Evolutionary conservation across 2,329 filamentous ascomycete genomes (phyloP).

Genomic region (Lasiodiplodia citricola): DNA sequence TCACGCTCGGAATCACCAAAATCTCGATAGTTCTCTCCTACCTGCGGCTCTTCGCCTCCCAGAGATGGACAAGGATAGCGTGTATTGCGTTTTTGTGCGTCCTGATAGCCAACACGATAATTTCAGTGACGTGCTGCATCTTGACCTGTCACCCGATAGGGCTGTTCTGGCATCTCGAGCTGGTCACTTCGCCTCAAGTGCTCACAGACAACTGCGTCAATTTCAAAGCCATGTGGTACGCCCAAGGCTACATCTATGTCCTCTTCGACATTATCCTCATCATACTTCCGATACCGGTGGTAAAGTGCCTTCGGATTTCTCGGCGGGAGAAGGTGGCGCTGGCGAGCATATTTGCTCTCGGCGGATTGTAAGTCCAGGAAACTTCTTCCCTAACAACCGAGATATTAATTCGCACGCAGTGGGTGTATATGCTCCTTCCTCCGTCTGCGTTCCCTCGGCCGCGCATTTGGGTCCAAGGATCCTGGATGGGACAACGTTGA

Average conservation of each 20-base stretch:
- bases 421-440: conserved; percentile 40
- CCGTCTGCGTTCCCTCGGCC: conserved; percentile 37
- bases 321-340: conserved; percentile 37
- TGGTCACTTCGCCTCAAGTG: background rate
- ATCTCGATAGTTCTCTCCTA: conserved; percentile 60
- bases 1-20: conserved; percentile 61
- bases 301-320: conserved; percentile 37
- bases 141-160: background rate
- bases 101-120: conserved; percentile 35
- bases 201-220: conserved; percentile 31
- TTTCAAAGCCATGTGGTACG: conserved; percentile 37
- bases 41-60: conserved; percentile 60
- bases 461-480: conserved; percentile 38
- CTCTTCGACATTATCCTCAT: conserved; percentile 40
- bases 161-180: background rate
- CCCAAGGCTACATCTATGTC: conserved; percentile 41
- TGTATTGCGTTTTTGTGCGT: conserved; percentile 54
- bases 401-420: conserved; percentile 27
- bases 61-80: conserved; percentile 50
- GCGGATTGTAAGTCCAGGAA: conserved; percentile 34
- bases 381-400: too few relatives aligned
- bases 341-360: conserved; percentile 42
- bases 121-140: background rate
- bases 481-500: conserved; percentile 41
- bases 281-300: conserved; percentile 39